phyloP scores from a whole-genome alignment of 768 basidiomycete genomes.

The Lactarius deliciosus region DNA sequence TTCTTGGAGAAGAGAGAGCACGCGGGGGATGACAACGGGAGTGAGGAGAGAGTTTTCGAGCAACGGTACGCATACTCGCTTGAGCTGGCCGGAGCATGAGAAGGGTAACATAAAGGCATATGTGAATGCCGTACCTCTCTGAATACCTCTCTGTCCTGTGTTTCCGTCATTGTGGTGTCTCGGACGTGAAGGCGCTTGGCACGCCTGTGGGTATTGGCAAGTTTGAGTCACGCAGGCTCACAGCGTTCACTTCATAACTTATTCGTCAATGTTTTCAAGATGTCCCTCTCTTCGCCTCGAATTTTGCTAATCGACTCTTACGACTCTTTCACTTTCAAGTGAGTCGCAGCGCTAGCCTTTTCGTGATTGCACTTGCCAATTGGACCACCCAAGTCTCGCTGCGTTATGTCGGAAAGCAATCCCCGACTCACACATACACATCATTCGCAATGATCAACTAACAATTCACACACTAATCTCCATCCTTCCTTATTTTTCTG shows the following conservation, averaged over 20 bases:
- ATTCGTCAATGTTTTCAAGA: slow-evolving; percentile 23
- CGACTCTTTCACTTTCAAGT: slow-evolving; percentile 91
- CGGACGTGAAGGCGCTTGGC: neutral
- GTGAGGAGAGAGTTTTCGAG: slow-evolving; percentile 67
- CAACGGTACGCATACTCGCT: slow-evolving; percentile 77
- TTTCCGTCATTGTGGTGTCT: slow-evolving; percentile 19
- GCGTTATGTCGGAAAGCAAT: slow-evolving; percentile 64
- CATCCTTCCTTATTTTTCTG: slow-evolving; percentile 60
- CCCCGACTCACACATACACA: slow-evolving; percentile 59
- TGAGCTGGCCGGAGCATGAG: slow-evolving; percentile 42
- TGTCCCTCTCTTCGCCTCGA: slow-evolving; percentile 41
- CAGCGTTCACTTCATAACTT: too few relatives aligned
- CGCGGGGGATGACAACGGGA: slow-evolving; percentile 49
- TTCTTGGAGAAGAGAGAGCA: slow-evolving; percentile 52
- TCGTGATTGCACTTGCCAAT: neutral
- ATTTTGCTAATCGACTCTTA: slow-evolving; percentile 80
- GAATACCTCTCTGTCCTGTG: slow-evolving; percentile 16
- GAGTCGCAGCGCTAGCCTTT: slow-evolving; percentile 34
- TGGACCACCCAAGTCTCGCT: slow-evolving; percentile 58
- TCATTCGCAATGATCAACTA: slow-evolving; percentile 72
- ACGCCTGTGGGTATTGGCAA: too few relatives aligned
- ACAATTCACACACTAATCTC: slow-evolving; percentile 50
- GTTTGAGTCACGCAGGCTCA: too few relatives aligned
- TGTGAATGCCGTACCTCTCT: slow-evolving; percentile 19
- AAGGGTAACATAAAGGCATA: neutral